These are phyloP conservation scores for Aspergillus puulaauensis DNA, from an alignment of 2,329 filamentous ascomycete genomes.

Conservation along the genomic window DNA sequence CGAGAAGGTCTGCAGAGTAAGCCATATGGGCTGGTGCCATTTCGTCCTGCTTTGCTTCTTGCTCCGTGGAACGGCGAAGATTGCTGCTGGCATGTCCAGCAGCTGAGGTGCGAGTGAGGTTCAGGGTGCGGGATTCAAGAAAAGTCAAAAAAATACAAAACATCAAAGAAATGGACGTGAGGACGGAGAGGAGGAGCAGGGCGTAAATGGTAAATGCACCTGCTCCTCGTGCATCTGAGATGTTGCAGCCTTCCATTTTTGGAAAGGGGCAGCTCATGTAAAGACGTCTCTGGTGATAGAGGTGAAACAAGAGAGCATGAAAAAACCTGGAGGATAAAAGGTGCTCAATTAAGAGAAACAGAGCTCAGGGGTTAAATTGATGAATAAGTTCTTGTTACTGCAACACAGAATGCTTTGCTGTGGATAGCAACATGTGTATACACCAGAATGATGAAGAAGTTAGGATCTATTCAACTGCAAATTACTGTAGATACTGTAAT, in stretches of 20 bases:
- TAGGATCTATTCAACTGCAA: no score
- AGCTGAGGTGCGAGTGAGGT: background rate
- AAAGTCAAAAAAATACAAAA: background rate
- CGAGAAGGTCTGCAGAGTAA: slow-evolving; percentile 12
- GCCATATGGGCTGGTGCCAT: background rate
- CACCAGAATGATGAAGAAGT: no score
- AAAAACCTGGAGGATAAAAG: background rate
- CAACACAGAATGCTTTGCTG: background rate
- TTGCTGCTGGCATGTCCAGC: background rate
- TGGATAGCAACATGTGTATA: no score
- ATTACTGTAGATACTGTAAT: background rate
- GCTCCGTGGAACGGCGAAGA: background rate
- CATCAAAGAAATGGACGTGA: background rate
- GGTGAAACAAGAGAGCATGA: background rate
- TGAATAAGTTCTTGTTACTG: background rate
- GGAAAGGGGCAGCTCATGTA: slow-evolving; percentile 4
- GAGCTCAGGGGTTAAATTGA: background rate
- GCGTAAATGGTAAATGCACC: background rate
- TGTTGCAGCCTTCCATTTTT: slow-evolving; percentile 17
- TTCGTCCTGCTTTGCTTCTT: background rate
- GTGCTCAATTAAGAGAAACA: background rate
- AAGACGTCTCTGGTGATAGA: background rate
- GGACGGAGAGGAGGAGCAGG: background rate
- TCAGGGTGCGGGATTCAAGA: background rate
- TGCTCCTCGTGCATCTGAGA: background rate